A percentile compares a stretch with the other conserved stretches of the same genome.
phyloP scores from a whole-genome alignment of 768 basidiomycete genomes.

The Naganishia kalamii region DNA sequence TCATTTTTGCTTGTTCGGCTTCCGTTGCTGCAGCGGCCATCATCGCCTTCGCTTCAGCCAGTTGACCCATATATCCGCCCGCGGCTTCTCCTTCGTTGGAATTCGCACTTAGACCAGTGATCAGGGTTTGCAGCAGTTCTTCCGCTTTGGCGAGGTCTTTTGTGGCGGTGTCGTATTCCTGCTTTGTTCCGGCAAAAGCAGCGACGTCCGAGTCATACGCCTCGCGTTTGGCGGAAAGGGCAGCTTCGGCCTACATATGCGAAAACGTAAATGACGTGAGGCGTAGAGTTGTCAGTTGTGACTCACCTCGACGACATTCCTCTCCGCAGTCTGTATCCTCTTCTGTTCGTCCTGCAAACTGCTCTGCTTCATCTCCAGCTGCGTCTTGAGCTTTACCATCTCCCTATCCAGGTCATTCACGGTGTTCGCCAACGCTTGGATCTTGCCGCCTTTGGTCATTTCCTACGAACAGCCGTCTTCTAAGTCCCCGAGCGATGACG shows the following conservation, averaged over 20 bases:
- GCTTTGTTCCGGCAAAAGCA: constrained; percentile 61
- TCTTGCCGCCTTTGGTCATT: constrained; percentile 83
- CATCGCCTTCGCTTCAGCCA: constrained; percentile 73
- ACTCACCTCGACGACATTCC: constrained; percentile 60
- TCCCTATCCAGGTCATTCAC: constrained; percentile 71
- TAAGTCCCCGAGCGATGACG: background rate
- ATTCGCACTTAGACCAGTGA: constrained; percentile 64
- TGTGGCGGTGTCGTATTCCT: constrained; percentile 59
- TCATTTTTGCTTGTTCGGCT: constrained; percentile 71
- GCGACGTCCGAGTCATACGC: constrained; percentile 57
- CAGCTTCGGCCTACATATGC: constrained; percentile 53
- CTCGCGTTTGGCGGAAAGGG: constrained; percentile 57
- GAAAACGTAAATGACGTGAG: constrained; percentile 13
- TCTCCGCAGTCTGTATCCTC: constrained; percentile 53
- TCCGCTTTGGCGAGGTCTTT: constrained; percentile 66
- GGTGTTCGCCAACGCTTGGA: constrained; percentile 75
- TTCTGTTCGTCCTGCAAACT: constrained; percentile 73
- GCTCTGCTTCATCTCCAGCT: constrained; percentile 71
- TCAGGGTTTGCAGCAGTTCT: constrained; percentile 86
- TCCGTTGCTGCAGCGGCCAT: constrained; percentile 72
- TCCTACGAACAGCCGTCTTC: constrained; percentile 49
- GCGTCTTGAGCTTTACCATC: constrained; percentile 73
- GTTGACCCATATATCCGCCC: constrained; percentile 93
- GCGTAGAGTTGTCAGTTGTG: background rate
- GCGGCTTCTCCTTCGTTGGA: constrained; percentile 62